Conservation (phyloP, 73 alveolate species). For the Durusdinium trenchii region DNA sequence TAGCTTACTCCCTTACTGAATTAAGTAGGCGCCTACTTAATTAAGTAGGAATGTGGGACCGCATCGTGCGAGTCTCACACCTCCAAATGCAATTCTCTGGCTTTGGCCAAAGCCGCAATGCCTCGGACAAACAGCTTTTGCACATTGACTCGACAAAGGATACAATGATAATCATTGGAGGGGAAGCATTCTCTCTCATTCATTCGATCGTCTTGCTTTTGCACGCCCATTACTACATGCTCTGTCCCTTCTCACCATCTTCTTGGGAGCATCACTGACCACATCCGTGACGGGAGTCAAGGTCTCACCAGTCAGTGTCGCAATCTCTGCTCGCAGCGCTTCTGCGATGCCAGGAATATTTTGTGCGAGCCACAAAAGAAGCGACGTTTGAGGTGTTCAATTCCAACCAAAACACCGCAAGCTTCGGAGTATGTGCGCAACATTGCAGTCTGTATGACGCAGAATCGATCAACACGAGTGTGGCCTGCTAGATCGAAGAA, state of each 20-base stretch:
- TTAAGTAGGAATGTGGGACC: too few relatives aligned
- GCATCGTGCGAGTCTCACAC: neutral
- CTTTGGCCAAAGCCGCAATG: slow-evolving; percentile 56
- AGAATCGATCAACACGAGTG: neutral
- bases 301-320: slow-evolving; percentile 70
- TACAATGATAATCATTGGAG: neutral
- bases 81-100: slow-evolving; percentile 75
- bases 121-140: neutral
- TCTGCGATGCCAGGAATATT: slow-evolving; percentile 56
- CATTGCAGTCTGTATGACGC: neutral
- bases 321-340: slow-evolving; percentile 81
- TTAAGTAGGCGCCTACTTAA: too few relatives aligned
- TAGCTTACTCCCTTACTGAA: neutral
- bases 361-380: too few relatives aligned
- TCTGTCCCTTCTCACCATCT: too few relatives aligned
- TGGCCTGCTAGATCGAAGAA: slow-evolving; percentile 86
- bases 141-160: too few relatives aligned
- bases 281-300: slow-evolving; percentile 75
- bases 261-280: neutral
- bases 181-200: neutral
- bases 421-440: neutral
- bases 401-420: neutral
- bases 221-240: neutral
- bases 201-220: neutral
- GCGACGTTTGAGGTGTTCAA: neutral